Base-by-base conservation (phyloP, 805 yeast genomes). In the Spencermartinsiella europaea region DNA sequence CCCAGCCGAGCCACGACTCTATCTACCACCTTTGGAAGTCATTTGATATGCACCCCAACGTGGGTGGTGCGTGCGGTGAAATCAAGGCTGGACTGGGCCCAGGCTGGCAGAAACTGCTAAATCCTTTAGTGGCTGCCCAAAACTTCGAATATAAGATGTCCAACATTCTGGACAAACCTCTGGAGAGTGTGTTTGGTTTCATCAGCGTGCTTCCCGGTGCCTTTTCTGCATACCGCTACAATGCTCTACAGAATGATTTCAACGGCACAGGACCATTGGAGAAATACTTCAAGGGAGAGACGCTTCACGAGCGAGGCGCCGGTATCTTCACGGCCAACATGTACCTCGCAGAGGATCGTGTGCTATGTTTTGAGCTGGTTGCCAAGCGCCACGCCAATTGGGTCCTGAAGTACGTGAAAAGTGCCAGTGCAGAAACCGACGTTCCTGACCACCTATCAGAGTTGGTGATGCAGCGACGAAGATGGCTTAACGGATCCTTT, bases 11-110 rank as follows among this genome's bases (percentile, higher is more conserved):
- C 3, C 76, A 79, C 51, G 87, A 85, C 55, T 83, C 97, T 2
- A 78, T 91, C 43, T 90, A 86, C 64, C 85, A 86, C 55, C 68
- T 93, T 47, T 91, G 99, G 99, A 81, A 81, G 63, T 78, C 90
- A 35, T 93, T 91, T 61, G 79, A 78, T 51, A 73, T 72, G 50
- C 75, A 81, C 56, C 83, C 88, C 1, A 76, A 80, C 45, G 95
- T 91, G 17, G 99, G 95, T 2, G 99, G 99, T 34, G 95, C 97
- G 1, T 91, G 99, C 77, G 99, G 99, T 45, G 98, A 93, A 63
- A 91, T 93, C 66, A 83, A 80, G 53, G 95, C 93, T 0, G 81
- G 83, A 64, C 69, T 90, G 45, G 97, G 98, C 2, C 71, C 70
- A 19, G 73, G 70, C 10, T 76, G 72, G 50, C 64, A 60, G 40